Base-by-base conservation (phyloP, 345 rosid species). In the Syzygium oleosum region DNA sequence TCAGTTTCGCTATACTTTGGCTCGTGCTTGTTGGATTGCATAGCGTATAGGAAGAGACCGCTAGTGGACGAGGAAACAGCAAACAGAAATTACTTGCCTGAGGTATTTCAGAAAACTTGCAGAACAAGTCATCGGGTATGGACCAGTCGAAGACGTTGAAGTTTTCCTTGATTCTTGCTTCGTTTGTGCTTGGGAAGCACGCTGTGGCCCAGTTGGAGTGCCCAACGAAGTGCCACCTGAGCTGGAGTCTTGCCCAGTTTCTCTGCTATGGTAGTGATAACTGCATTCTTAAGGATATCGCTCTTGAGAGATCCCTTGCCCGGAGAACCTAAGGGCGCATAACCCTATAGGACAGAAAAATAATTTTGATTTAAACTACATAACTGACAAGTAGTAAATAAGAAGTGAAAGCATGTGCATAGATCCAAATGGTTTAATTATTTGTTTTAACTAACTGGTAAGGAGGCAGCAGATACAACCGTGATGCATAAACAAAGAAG, bases 321-420 rank as follows among this genome's bases (percentile, higher is more conserved):
- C 3, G 98, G 98, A 86, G 99, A 97, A 38, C 98, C 99, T 87
- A 97, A 86, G 1, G 98, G 99, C 8, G 98, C 94, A 90, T 96
- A 97, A 29, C 97, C 99, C 99, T 97, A 85, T 13, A 34, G 65
- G 22, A 88, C 38, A 29, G 86, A 8, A 34, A 31, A 9, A 38
- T 6, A 49, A 73, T 38, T 73, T 73, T 5, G 14, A 73, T 73
- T 73, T 49, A 19, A 85, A 1, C 34, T 13, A 34, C 2, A 19
- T 9, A 38, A 19, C 49, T 73, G 80, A 73, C 49, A 38, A 19
- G 49, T 38, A 73, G 80, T 19, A 73, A 38, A 73, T 73, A 38
- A 73, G 49, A 73, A 19, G 49, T 4, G 6, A 73, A 38, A 38
- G 27, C 49, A 38, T 19, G 49, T 38, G 49, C 49, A 73, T 49